Conservation (phyloP, 805 yeast genomes). For the Saccharomycopsis microspora region DNA sequence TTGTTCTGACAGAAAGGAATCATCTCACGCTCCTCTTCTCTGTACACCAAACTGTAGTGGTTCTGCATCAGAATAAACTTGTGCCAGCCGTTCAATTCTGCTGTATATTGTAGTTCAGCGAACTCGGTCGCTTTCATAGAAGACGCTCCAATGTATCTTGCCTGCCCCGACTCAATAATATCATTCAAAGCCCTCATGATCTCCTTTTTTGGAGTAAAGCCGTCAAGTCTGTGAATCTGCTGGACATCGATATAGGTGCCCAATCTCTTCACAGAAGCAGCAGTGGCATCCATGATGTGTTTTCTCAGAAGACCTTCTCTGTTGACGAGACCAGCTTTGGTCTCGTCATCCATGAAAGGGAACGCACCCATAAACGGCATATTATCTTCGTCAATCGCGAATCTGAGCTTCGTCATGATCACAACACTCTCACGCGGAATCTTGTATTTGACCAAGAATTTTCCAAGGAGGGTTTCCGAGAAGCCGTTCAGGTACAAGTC, state of each 20-base stretch:
- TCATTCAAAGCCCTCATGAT: constrained; percentile 47
- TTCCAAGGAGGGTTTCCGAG: constrained; percentile 39
- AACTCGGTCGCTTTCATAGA: constrained; percentile 48
- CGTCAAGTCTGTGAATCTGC: constrained; percentile 48
- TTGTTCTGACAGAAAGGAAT: constrained; percentile 40
- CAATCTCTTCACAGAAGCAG: constrained; percentile 31
- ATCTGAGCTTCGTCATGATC: constrained; percentile 33
- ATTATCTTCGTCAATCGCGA: neutral
- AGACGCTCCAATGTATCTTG: constrained; percentile 53
- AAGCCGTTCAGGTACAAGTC: constrained; percentile 35
- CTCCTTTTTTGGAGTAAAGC: constrained; percentile 36
- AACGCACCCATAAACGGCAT: neutral
- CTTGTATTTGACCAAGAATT: constrained; percentile 37
- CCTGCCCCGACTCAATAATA: constrained; percentile 33
- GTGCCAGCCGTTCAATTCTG: constrained; percentile 45
- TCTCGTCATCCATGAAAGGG: neutral
- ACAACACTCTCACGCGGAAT: constrained; percentile 26
- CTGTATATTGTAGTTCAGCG: constrained; percentile 40
- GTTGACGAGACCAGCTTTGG: constrained; percentile 18
- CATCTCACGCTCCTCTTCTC: constrained; percentile 62
- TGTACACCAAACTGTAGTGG: constrained; percentile 40
- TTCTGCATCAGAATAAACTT: constrained; percentile 53
- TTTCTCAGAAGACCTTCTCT: constrained; percentile 31
- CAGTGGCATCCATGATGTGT: constrained; percentile 34
- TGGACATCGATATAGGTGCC: constrained; percentile 43